A percentile compares a stretch with the other conserved stretches of the same genome.
These are phyloP conservation scores for Carex parvula DNA, from an alignment of 176 grass and related monocot species.

Conservation along the genomic window DNA sequence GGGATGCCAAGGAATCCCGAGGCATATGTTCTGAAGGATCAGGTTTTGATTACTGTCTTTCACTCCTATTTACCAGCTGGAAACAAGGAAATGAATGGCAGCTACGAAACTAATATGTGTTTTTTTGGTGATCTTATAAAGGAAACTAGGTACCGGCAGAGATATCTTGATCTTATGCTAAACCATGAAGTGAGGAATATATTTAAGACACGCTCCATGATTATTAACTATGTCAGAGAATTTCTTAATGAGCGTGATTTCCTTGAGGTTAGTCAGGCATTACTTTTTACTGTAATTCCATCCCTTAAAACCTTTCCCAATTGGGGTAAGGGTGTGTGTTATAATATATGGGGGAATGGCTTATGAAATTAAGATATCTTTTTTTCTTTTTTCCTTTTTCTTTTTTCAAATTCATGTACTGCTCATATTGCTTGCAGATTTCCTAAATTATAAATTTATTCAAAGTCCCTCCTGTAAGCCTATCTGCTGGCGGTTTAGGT, in stretches of 20 bases:
- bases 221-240: constrained; percentile 64
- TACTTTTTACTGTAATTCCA: not conserved
- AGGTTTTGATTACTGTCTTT: constrained; percentile 43
- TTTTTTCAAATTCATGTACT: not conserved
- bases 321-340: not conserved
- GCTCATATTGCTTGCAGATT: not conserved
- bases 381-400: not conserved
- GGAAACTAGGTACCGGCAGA: constrained; percentile 91
- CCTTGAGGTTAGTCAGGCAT: constrained; percentile 52
- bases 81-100: too few species aligned
- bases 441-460: not conserved
- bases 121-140: constrained; percentile 14
- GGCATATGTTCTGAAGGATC: constrained; percentile 89
- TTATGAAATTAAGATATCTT: not conserved
- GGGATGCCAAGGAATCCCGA: constrained; percentile 91
- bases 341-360: not conserved
- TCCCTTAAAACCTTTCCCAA: not conserved
- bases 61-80: not conserved
- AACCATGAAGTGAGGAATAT: constrained; percentile 97
- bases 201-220: constrained; percentile 79
- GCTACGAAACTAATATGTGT: too few species aligned
- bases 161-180: constrained; percentile 96
- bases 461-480: too few species aligned
- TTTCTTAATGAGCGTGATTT: constrained; percentile 86
- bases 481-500: too few species aligned